Evolutionary conservation across 2,329 filamentous ascomycete genomes (phyloP).

Genomic region (Gyromitra esculenta): DNA sequence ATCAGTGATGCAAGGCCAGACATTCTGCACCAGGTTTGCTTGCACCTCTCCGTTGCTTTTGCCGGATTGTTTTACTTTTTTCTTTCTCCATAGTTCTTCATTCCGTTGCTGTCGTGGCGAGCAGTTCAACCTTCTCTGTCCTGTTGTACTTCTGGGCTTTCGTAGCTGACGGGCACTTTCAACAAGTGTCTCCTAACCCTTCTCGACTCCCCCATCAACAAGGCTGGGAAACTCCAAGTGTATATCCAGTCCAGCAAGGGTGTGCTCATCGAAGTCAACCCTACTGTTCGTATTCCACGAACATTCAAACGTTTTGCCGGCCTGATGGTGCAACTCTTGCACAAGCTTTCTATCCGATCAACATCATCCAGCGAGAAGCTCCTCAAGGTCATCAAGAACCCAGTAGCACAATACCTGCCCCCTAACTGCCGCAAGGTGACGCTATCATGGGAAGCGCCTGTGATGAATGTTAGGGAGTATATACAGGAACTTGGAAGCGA

Average conservation of each 20-base stretch:
- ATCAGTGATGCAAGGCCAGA: constrained; percentile 97
- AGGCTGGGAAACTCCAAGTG: constrained; percentile 95
- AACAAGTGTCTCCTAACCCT: constrained; percentile 91
- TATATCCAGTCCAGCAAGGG: constrained; percentile 98
- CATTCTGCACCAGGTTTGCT: constrained; percentile 93
- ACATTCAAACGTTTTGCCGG: constrained; percentile 99
- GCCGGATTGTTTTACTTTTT: constrained; percentile 5
- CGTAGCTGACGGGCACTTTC: constrained; percentile 50
- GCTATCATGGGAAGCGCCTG: constrained; percentile 88
- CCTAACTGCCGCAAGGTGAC: constrained; percentile 98
- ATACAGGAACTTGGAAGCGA: constrained; percentile 79
- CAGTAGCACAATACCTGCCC: constrained; percentile 94
- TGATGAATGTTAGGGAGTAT: constrained; percentile 89
- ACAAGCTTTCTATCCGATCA: constrained; percentile 93
- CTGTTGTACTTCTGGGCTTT: constrained; percentile 26
- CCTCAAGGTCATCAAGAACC: constrained; percentile 96
- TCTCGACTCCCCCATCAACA: constrained; percentile 98
- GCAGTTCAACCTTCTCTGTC: constrained; percentile 48
- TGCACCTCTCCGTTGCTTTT: constrained; percentile 38
- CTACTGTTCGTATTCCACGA: constrained; percentile 95
- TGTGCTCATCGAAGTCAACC: constrained; percentile 95
- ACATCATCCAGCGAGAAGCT: constrained; percentile 98
- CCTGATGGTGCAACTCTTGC: constrained; percentile 96
- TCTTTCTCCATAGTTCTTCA: constrained; percentile 42
- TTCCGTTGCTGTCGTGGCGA: constrained; percentile 43